These are phyloP conservation scores for Pichia sp. DNA, from an alignment of 1,139 yeast species.

Conservation along the genomic window DNA sequence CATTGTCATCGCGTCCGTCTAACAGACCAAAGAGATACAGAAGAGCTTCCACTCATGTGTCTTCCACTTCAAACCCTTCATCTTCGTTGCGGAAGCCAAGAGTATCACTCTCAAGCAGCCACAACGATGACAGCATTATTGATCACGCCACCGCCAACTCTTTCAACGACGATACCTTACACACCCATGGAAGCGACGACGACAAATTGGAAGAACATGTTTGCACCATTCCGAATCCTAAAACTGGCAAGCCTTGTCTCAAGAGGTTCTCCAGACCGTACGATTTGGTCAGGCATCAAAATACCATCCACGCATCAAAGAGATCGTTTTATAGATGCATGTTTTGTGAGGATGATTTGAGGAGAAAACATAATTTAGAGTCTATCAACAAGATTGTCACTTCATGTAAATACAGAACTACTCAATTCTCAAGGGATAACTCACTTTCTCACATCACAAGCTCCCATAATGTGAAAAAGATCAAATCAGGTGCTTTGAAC, in stretches of 20 bases:
- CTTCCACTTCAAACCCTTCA: not conserved
- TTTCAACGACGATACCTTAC: not conserved
- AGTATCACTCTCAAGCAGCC: conserved; percentile 1
- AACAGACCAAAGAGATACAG: conserved; percentile 17
- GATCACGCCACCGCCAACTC: not conserved
- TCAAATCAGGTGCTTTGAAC: conserved; percentile 39
- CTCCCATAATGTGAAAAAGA: conserved; percentile 40
- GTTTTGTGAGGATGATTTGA: conserved; percentile 65
- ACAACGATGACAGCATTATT: conserved; percentile 14
- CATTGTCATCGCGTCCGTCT: conserved; percentile 12
- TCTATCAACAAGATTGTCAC: conserved; percentile 29
- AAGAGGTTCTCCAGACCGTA: conserved; percentile 91
- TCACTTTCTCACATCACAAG: conserved; percentile 29
- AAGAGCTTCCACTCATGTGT: conserved; percentile 9
- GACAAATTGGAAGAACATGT: conserved; percentile 38
- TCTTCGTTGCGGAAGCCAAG: conserved; percentile 16
- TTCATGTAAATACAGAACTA: conserved; percentile 26
- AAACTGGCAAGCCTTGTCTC: conserved; percentile 60
- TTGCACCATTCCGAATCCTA: conserved; percentile 60
- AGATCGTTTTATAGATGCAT: conserved; percentile 84
- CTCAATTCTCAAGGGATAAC: conserved; percentile 31
- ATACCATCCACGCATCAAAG: conserved; percentile 88
- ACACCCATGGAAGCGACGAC: conserved; percentile 9
- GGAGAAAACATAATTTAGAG: conserved; percentile 30
- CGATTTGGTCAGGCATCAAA: conserved; percentile 92